A percentile compares a stretch with the other conserved stretches of the same genome.
These are phyloP conservation scores for Debaryomycetaceae sp. DNA, from an alignment of 1,139 yeast genomes.

Conservation along the genomic window DNA sequence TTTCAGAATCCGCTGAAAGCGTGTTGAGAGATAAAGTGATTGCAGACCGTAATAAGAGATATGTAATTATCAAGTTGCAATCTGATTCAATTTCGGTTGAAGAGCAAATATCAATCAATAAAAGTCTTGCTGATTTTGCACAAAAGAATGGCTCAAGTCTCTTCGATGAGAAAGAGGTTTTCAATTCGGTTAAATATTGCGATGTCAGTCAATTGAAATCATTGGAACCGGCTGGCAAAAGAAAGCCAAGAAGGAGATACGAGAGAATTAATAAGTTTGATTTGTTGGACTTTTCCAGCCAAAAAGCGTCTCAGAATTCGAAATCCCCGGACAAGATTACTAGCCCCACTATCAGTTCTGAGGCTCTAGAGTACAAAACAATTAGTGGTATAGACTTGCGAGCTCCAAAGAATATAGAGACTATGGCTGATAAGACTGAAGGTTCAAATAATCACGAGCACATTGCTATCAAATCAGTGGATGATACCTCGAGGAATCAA, in stretches of 20 bases:
- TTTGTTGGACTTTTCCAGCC: conserved; percentile 27
- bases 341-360: not conserved
- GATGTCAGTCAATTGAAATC: conserved; percentile 5
- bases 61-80: not conserved
- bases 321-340: not conserved
- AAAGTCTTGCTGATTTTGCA: conserved; percentile 1
- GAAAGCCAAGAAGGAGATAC: conserved; percentile 21
- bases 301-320: conserved; percentile 4
- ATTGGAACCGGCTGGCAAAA: conserved; percentile 4
- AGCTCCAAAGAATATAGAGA: not conserved
- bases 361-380: not conserved
- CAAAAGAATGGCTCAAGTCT: not conserved
- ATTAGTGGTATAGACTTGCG: not conserved
- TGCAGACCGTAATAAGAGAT: not conserved
- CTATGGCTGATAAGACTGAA: not conserved
- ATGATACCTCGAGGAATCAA: not conserved
- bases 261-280: conserved; percentile 31
- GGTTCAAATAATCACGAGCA: not conserved
- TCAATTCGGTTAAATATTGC: conserved; percentile 6
- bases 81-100: not conserved
- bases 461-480: not conserved
- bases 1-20: not conserved
- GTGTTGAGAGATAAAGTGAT: conserved; percentile 1
- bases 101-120: not conserved
- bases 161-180: conserved; percentile 8